A percentile compares a stretch with the other conserved stretches of the same genome.
Conservation (phyloP, 2,329 filamentous ascomycete genomes). For the Leptographium galeiforme region DNA sequence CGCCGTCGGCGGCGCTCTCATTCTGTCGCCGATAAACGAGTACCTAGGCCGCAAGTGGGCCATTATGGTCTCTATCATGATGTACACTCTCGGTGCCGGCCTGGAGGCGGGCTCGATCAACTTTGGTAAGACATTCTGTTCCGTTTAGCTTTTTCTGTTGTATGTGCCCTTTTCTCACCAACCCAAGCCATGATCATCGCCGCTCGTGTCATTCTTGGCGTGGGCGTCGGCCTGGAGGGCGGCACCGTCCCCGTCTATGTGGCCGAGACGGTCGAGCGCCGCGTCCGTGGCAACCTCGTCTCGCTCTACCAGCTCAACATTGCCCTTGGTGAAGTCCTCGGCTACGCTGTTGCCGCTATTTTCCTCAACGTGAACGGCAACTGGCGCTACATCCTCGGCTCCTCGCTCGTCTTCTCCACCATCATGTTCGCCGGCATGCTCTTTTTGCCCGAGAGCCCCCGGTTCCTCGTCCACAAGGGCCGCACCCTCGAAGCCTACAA, state of each 20-base stretch:
- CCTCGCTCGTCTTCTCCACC: constrained; percentile 56
- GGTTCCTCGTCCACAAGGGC: constrained; percentile 58
- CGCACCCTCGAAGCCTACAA: constrained; percentile 44
- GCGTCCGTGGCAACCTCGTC: constrained; percentile 57
- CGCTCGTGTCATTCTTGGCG: constrained; percentile 53
- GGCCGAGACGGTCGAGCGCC: constrained; percentile 55
- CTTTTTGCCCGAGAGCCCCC: constrained; percentile 49
- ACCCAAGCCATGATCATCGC: constrained; percentile 49
- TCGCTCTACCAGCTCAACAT: constrained; percentile 67
- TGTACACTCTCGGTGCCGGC: constrained; percentile 58
- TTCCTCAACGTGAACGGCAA: constrained; percentile 56
- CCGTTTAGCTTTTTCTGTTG: not conserved
- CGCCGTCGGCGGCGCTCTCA: constrained; percentile 54
- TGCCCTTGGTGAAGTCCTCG: constrained; percentile 59
- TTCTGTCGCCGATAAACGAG: constrained; percentile 55
- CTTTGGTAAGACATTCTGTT: constrained; percentile 27
- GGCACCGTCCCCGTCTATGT: constrained; percentile 66
- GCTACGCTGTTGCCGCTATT: constrained; percentile 59
- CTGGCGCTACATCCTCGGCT: constrained; percentile 64
- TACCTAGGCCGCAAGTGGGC: constrained; percentile 52
- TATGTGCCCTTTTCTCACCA: not conserved
- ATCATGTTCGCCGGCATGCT: constrained; percentile 48
- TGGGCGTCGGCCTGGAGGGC: constrained; percentile 60
- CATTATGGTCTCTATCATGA: constrained; percentile 54
- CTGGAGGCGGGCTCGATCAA: constrained; percentile 54